phyloP scores from a whole-genome alignment of 345 rosid genomes.

The Turnera subulata region DNA sequence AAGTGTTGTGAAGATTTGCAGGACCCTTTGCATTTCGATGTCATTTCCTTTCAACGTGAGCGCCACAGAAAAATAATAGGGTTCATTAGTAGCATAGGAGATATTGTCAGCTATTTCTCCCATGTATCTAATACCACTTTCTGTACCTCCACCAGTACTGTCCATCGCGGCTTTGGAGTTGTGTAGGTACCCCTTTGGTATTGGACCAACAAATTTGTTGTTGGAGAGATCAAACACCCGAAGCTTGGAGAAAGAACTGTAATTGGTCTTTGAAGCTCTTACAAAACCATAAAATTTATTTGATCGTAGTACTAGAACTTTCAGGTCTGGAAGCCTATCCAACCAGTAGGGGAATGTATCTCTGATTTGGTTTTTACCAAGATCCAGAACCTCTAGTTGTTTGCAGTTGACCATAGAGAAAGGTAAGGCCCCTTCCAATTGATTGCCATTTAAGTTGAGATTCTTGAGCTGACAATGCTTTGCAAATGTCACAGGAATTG shows the following conservation, averaged over 20 bases:
- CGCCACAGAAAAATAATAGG: not conserved
- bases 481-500: conserved; percentile 4
- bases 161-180: conserved; percentile 3
- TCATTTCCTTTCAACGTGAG: conserved; percentile 13
- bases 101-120: too few species aligned
- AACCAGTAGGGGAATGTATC: conserved; percentile 30
- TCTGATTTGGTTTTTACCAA: conserved; percentile 26
- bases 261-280: not conserved
- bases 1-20: not conserved
- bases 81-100: too few species aligned
- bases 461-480: not conserved
- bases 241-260: conserved; percentile 11
- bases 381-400: conserved; percentile 21
- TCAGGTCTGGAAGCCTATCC: conserved; percentile 15
- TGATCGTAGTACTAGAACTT: conserved; percentile 20
- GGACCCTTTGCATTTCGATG: not conserved
- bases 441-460: conserved; percentile 22
- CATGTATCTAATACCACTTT: not conserved
- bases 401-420: conserved; percentile 16
- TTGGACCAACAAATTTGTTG: conserved; percentile 28
- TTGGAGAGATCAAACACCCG: conserved; percentile 23
- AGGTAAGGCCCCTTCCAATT: conserved; percentile 19
- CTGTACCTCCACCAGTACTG: not conserved
- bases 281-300: conserved; percentile 22
- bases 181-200: not conserved